A percentile compares a stretch with the other conserved stretches of the same genome.
Conservation (phyloP, 2,329 filamentous ascomycete genomes). For the Nectriaceae sp. region DNA sequence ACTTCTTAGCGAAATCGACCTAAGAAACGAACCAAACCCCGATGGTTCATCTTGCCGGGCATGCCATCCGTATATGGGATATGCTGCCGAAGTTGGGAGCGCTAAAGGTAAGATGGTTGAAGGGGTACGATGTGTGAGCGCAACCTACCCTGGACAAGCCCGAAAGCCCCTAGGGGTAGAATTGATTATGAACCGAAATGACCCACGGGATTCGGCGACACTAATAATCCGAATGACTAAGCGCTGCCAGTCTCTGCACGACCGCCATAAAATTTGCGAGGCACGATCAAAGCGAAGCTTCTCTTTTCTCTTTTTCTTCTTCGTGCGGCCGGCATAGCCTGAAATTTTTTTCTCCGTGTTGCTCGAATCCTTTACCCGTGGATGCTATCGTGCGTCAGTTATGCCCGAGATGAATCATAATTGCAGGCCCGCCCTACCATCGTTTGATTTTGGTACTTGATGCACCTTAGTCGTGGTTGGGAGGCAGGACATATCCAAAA, state of each 20-base stretch:
- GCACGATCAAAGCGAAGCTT: slow-evolving; percentile 25
- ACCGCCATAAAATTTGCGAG: slow-evolving; percentile 33
- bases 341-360: slow-evolving; percentile 74
- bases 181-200: too few species aligned
- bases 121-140: too few species aligned
- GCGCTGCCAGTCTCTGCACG: slow-evolving; percentile 6
- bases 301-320: slow-evolving; percentile 59
- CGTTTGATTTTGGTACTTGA: slow-evolving; percentile 40
- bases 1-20: too few species aligned
- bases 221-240: slow-evolving; percentile 25
- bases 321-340: slow-evolving; percentile 80
- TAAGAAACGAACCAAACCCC: not conserved
- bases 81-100: too few species aligned
- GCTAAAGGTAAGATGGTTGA: too few species aligned
- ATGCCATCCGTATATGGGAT: too few species aligned
- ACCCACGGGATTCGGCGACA: too few species aligned
- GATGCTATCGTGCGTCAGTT: slow-evolving; percentile 68
- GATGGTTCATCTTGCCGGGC: too few species aligned
- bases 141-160: too few species aligned
- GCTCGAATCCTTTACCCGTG: slow-evolving; percentile 66
- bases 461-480: slow-evolving; percentile 34
- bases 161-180: too few species aligned
- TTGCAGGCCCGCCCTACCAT: slow-evolving; percentile 68
- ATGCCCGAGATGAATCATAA: slow-evolving; percentile 76
- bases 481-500: slow-evolving; percentile 46